Base-by-base conservation (phyloP, 148 eudicot species). In the Silene uniflora region DNA sequence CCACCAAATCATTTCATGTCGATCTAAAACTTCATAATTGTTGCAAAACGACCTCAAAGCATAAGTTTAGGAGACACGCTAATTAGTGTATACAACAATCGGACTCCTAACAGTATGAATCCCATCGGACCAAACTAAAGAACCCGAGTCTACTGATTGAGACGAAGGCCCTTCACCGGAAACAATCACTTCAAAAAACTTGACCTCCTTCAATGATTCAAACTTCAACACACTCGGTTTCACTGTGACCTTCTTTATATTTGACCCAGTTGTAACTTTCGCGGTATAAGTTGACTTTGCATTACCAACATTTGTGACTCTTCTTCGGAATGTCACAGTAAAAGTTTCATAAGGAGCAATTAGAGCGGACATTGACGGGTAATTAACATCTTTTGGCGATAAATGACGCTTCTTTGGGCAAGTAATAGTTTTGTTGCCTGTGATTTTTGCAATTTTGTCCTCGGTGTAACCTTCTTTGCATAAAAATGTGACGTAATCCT, bases 71-170 rank as follows among this genome's bases (percentile, higher is more conserved):
- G 23, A 16, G 13, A 62, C 27, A 17, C 27, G 10, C 22, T 22
- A 52, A 18, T 7, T 44, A n/a, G 76, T 29, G 71, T 73, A 77
- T 18, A 89, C 61, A 66, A 80, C 81, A 75, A 87, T 76, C 1
- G 92, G 91, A 77, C 91, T 89, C 56, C 88, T 75, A 2, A 91
- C 96, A 7, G 2, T 62, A 61, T 85, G 86, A n/a, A 44, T 47
- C 9, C 92, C 92, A 76, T 91, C 96, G 18, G 74, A 79, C 92
- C 92, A 91, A 46, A 69, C 72, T 12, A 87, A 32, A 1, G 88
- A 78, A 9, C 81, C 84, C 14, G 84, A 80, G 1, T 44, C 69
- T 5, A 64, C 4, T 0, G 46, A 9, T 3, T 23, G 55, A 14
- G 10, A 4, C 11, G 63, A 7, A 6, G 64, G 49, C 56, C 58